Percentiles rank a stretch among this genome's conserved stretches.
These are phyloP conservation scores for Cudoniella acicularis DNA, from an alignment of 495 filamentous ascomycete species.

Conservation along the genomic window DNA sequence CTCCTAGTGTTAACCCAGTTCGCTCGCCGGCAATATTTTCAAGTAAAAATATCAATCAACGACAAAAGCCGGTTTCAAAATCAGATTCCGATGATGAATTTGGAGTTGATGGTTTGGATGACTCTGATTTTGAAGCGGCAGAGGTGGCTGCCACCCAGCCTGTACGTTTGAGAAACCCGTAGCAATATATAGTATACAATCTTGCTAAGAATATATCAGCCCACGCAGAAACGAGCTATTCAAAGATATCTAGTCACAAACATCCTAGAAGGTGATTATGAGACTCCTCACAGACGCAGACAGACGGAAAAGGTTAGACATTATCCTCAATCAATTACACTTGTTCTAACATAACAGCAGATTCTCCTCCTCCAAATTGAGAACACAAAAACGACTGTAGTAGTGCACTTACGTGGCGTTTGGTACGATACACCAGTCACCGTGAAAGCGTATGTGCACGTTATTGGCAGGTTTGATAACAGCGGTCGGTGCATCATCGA, in stretches of 20 bases:
- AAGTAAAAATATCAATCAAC: not conserved
- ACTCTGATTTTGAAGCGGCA: conserved; percentile 63
- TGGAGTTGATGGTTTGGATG: conserved; percentile 64
- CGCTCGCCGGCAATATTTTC: no score
- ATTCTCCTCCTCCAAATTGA: conserved; percentile 75
- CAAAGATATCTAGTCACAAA: conserved; percentile 78
- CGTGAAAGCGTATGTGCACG: conserved; percentile 71
- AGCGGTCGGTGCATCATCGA: conserved; percentile 62
- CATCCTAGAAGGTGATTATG: conserved; percentile 63
- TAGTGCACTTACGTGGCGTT: conserved; percentile 73
- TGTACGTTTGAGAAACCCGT: conserved; percentile 47
- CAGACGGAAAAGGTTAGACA: conserved; percentile 66
- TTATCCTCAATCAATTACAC: conserved; percentile 15
- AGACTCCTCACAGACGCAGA: conserved; percentile 53
- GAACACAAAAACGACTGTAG: conserved; percentile 57
- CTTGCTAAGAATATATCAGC: conserved; percentile 46
- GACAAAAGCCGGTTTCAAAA: not conserved
- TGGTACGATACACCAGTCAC: conserved; percentile 78
- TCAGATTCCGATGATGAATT: conserved; percentile 32
- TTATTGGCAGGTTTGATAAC: conserved; percentile 73
- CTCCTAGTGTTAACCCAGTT: not conserved
- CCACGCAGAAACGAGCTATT: conserved; percentile 61
- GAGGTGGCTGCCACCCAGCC: conserved; percentile 56
- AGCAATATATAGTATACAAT: conserved; percentile 20
- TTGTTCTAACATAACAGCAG: conserved; percentile 38